Conservation (phyloP, 495 filamentous ascomycete genomes). For the Penicillium argentinense region DNA sequence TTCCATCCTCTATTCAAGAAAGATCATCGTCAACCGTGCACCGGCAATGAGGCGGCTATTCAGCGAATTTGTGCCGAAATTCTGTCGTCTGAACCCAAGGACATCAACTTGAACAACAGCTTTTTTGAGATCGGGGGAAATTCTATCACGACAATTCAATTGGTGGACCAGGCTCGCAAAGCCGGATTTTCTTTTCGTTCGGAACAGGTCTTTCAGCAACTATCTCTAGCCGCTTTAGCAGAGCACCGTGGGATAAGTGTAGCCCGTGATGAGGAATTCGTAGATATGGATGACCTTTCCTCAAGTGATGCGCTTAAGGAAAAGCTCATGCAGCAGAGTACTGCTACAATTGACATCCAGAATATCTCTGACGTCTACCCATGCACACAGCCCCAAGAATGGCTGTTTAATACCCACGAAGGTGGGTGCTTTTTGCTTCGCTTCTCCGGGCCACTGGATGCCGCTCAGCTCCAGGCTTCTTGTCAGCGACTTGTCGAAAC, state of each 20-base stretch:
- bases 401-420: not conserved
- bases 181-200: not conserved
- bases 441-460: not conserved
- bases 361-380: not conserved
- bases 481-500: not conserved
- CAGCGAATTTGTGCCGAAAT: not conserved
- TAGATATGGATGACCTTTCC: too few species aligned
- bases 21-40: not conserved
- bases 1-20: not conserved
- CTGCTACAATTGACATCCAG: too few species aligned
- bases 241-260: too few species aligned
- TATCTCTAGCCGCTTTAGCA: not conserved
- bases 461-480: not conserved
- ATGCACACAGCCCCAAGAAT: not conserved
- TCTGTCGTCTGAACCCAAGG: not conserved
- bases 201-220: not conserved
- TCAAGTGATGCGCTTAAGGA: too few species aligned
- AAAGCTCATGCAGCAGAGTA: too few species aligned
- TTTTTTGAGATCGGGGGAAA: not conserved
- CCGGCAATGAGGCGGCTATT: not conserved
- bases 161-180: not conserved
- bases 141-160: not conserved
- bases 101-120: not conserved
- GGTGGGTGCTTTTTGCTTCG: not conserved
- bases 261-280: too few species aligned